These are phyloP conservation scores for Noccaea caerulescens DNA, from an alignment of 345 rosid species.

Conservation along the genomic window DNA sequence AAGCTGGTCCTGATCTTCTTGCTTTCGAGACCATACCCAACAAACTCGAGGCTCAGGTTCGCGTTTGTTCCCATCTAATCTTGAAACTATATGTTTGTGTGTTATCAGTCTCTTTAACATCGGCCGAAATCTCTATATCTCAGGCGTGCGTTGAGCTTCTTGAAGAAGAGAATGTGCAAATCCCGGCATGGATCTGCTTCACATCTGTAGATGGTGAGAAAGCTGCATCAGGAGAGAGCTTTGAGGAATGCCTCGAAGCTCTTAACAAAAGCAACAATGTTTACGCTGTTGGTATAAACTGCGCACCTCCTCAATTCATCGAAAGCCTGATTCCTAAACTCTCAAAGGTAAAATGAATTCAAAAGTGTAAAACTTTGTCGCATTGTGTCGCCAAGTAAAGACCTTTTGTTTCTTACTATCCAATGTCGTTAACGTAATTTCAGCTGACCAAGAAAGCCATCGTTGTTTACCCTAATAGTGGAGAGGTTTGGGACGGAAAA, in stretches of 20 bases:
- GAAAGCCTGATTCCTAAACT: conserved; percentile 63
- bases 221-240: conserved; percentile 84
- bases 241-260: conserved; percentile 67
- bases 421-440: background rate
- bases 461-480: conserved; percentile 88
- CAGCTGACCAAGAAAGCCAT: conserved; percentile 77
- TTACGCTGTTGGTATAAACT: conserved; percentile 77
- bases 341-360: conserved; percentile 50
- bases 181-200: conserved; percentile 93
- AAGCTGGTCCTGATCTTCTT: conserved; percentile 86
- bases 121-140: background rate
- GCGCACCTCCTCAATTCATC: conserved; percentile 83
- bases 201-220: conserved; percentile 79
- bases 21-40: conserved; percentile 95
- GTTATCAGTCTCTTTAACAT: background rate
- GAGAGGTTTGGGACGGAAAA: conserved; percentile 89
- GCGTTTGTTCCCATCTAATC: background rate
- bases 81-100: background rate
- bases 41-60: conserved; percentile 90
- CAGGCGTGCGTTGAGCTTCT: conserved; percentile 86
- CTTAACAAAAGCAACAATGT: conserved; percentile 66
- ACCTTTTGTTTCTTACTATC: background rate
- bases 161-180: conserved; percentile 72
- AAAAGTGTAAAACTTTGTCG: background rate
- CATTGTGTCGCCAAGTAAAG: background rate